phyloP scores from a whole-genome alignment of 2,329 filamentous ascomycete species.

The Exophiala bonariae region DNA sequence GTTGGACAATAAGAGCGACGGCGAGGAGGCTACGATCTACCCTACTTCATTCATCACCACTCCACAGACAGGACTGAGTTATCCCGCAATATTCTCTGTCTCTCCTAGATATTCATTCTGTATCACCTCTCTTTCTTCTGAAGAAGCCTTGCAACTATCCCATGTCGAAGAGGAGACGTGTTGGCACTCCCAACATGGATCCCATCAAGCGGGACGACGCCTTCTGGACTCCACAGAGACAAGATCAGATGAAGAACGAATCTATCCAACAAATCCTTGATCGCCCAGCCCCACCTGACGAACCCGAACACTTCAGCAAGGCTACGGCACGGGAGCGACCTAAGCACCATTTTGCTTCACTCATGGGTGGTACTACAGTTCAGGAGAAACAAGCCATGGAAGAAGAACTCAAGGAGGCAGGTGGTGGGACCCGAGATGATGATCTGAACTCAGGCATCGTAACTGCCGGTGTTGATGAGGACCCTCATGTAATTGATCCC shows the following conservation, averaged over 20 bases:
- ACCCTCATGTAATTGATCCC: constrained; percentile 12
- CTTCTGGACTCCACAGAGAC: constrained; percentile 1
- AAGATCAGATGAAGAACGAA: not conserved
- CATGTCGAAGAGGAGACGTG: too few species aligned
- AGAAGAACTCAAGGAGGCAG: constrained; percentile 4
- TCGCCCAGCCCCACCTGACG: constrained; percentile 11
- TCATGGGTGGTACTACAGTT: constrained; percentile 19
- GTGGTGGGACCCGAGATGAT: not conserved
- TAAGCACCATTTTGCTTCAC: constrained; percentile 8
- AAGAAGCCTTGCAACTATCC: too few species aligned
- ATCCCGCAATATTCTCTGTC: too few species aligned
- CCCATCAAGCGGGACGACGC: not conserved
- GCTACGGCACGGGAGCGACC: not conserved
- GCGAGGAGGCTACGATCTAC: too few species aligned
- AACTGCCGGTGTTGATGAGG: not conserved
- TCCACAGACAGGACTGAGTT: too few species aligned
- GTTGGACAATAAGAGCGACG: too few species aligned
- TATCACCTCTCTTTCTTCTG: too few species aligned
- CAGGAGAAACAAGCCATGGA: constrained; percentile 12
- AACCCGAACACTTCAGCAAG: constrained; percentile 14
- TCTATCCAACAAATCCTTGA: constrained; percentile 10
- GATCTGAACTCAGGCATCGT: not conserved
- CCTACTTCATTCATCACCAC: too few species aligned
- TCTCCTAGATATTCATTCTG: too few species aligned
- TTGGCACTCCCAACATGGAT: too few species aligned